phyloP scores from a whole-genome alignment of 768 basidiomycete species.

The Lentinula guzmanii region DNA sequence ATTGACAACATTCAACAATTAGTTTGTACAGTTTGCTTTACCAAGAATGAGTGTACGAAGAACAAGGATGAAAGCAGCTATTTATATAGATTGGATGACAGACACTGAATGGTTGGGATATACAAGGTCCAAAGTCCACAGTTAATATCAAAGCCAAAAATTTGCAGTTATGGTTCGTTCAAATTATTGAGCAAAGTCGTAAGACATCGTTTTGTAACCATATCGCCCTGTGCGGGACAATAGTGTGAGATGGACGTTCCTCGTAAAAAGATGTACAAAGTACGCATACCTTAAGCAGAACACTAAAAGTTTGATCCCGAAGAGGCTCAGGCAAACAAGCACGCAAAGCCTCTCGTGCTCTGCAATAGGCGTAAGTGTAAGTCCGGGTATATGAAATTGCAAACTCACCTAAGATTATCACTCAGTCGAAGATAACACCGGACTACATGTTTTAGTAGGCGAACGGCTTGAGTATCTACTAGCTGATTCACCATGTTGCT shows the following conservation, averaged over 20 bases:
- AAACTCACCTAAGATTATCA: constrained; percentile 83
- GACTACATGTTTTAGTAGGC: constrained; percentile 96
- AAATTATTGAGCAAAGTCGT: constrained; percentile 87
- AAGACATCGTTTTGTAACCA: constrained; percentile 95
- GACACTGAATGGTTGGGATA: background rate
- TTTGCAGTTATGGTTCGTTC: constrained; percentile 50
- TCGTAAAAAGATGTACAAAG: background rate
- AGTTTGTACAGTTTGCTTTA: constrained; percentile 10
- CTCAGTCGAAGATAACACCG: constrained; percentile 93
- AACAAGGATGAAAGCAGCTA: background rate
- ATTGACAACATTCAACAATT: background rate
- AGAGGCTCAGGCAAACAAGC: constrained; percentile 95
- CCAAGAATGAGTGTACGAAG: background rate
- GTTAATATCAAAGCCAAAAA: constrained; percentile 9
- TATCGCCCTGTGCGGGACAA: constrained; percentile 66
- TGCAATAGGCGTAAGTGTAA: constrained; percentile 21
- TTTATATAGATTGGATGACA: background rate
- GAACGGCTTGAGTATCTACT: constrained; percentile 95
- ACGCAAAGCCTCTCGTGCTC: constrained; percentile 91
- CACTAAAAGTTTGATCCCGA: constrained; percentile 87
- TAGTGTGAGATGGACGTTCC: too few species aligned
- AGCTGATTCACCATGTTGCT: constrained; percentile 99
- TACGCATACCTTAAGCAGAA: constrained; percentile 73
- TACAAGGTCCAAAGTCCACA: constrained; percentile 3
- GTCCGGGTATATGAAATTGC: constrained; percentile 3